Conservation (phyloP, 208 protist species). For the Trypanosoma grayi region DNA sequence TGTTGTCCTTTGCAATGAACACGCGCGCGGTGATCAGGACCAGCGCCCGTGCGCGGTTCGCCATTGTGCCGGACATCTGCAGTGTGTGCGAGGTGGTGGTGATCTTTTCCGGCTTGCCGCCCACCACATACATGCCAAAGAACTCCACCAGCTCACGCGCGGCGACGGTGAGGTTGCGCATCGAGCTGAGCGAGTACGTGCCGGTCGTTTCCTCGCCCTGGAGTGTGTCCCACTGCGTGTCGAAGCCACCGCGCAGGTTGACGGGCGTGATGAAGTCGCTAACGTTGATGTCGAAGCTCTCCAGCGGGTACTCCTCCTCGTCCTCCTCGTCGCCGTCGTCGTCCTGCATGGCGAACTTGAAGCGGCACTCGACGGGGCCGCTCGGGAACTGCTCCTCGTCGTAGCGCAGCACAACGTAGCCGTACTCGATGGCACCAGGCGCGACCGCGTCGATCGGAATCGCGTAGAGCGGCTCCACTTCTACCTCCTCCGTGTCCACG, state of each 20-base stretch:
- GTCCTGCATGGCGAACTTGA: constrained; percentile 77
- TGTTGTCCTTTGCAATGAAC: constrained; percentile 69
- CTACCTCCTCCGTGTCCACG: constrained; percentile 70
- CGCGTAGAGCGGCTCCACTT: constrained; percentile 80
- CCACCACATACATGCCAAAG: constrained; percentile 83
- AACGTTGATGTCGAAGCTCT: constrained; percentile 82
- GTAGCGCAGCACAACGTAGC: constrained; percentile 75
- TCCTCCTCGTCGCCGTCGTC: constrained; percentile 28
- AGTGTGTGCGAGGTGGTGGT: constrained; percentile 73
- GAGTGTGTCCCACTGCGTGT: constrained; percentile 35
- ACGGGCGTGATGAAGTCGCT: constrained; percentile 75
- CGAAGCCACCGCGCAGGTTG: constrained; percentile 55
- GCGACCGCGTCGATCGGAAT: constrained; percentile 62
- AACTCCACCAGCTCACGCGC: constrained; percentile 78
- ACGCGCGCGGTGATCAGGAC: constrained; percentile 73
- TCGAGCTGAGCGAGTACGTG: constrained; percentile 79
- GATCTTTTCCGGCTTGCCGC: constrained; percentile 69
- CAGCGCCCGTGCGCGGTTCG: constrained; percentile 51
- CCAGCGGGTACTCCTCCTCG: constrained; percentile 82
- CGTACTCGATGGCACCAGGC: constrained; percentile 58
- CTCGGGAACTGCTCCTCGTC: constrained; percentile 59
- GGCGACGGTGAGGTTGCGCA: constrained; percentile 84
- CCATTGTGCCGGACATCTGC: constrained; percentile 71
- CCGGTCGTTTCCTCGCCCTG: constrained; percentile 68
- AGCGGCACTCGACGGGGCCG: constrained; percentile 54